A percentile compares a stretch with the other conserved stretches of the same genome.
These are phyloP conservation scores for Elongisporangium anandrum DNA, from an alignment of 352 stramenopile species.

Conservation along the genomic window DNA sequence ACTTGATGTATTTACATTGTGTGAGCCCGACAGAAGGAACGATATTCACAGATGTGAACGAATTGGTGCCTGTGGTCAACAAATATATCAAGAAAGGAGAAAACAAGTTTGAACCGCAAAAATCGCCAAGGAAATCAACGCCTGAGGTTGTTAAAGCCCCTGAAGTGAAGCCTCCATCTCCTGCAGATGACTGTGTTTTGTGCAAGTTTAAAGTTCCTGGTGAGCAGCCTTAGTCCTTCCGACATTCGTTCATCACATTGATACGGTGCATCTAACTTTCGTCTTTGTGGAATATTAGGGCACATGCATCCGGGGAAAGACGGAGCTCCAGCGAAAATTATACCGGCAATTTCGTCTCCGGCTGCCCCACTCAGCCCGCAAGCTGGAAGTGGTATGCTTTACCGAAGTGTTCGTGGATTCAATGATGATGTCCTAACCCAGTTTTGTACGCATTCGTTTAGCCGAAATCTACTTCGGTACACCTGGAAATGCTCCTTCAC, in stretches of 20 bases:
- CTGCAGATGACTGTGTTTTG: conserved; percentile 43
- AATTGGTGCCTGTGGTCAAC: conserved; percentile 38
- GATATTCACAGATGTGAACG: conserved; percentile 51
- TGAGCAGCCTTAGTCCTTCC: conserved; percentile 10
- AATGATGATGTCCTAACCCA: not conserved
- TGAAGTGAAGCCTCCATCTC: conserved; percentile 5
- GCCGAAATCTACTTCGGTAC: conserved; percentile 44
- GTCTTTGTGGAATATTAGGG: conserved; percentile 17
- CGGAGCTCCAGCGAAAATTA: conserved; percentile 3
- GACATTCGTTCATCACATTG: too few relatives aligned
- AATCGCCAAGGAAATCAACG: conserved; percentile 2
- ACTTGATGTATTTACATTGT: conserved; percentile 64
- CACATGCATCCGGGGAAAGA: conserved; percentile 63
- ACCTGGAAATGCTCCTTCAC: conserved; percentile 45
- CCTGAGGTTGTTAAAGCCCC: conserved; percentile 6
- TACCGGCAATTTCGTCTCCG: conserved; percentile 9
- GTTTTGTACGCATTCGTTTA: conserved; percentile 7
- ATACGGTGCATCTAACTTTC: not conserved
- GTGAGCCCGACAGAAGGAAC: conserved; percentile 70
- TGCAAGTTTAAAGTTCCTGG: conserved; percentile 81
- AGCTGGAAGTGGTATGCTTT: not conserved
- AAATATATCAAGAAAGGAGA: conserved; percentile 22
- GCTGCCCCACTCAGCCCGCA: conserved; percentile 10
- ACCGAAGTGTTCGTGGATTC: not conserved
- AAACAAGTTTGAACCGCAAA: not conserved